Percentiles rank a stretch among this genome's conserved stretches.
Evolutionary conservation across 2,329 filamentous ascomycete genomes (phyloP).

Genomic region (Penicillium concentricum): DNA sequence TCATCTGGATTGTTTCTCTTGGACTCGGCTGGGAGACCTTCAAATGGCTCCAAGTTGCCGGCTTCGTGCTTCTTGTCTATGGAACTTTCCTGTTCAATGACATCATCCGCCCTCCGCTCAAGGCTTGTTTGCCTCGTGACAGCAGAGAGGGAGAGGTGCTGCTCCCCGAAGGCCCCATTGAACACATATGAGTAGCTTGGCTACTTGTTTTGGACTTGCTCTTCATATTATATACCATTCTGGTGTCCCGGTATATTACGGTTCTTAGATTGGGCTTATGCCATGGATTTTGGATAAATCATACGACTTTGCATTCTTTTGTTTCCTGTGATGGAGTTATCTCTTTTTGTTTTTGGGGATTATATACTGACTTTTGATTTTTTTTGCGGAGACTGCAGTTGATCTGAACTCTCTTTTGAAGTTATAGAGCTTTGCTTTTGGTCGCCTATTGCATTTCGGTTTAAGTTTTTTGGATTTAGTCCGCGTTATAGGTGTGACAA

Average conservation of each 20-base stretch:
- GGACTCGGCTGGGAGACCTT: constrained; percentile 95
- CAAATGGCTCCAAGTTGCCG: constrained; percentile 91
- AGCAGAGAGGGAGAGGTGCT: constrained; percentile 56
- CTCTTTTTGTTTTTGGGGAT: background rate
- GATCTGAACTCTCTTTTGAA: background rate
- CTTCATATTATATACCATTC: background rate
- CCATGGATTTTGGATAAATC: background rate
- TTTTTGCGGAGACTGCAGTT: background rate
- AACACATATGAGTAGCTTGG: constrained; percentile 54
- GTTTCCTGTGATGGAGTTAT: constrained; percentile 1
- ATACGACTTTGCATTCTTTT: constrained; percentile 4
- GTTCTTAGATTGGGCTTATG: background rate
- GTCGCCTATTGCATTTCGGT: background rate
- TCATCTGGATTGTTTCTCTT: constrained; percentile 96
- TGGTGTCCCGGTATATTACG: background rate
- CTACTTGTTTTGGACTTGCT: background rate
- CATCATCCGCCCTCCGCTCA: constrained; percentile 78
- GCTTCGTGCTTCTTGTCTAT: constrained; percentile 88
- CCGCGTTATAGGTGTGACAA: background rate
- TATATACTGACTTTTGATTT: background rate
- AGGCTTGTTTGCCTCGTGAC: constrained; percentile 59
- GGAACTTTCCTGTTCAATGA: constrained; percentile 97
- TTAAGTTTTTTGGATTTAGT: background rate
- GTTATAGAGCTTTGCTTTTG: background rate
- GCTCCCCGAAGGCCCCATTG: constrained; percentile 79